Evolutionary conservation across 169 alveolate genomes (phyloP), one percentile per base, ranked within the genome.

Genomic region (Cryptosporidium baileyi): DNA sequence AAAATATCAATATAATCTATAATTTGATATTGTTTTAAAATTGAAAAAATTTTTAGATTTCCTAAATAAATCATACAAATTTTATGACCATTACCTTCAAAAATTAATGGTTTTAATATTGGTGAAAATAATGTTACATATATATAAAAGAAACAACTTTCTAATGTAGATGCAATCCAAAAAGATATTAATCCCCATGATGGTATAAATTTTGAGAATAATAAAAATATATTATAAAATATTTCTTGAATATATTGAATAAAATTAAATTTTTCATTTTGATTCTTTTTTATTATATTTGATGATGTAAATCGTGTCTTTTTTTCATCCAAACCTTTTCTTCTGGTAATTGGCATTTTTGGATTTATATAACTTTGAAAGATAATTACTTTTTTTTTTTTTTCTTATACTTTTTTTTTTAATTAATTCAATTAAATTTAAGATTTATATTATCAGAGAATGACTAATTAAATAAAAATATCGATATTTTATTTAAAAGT

Each of bases 61-160:
- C 85, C 54, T 15, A 74, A 36, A 24, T 38, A 54, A 34, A 24
- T 74, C 74, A 51, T 54, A 38, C 49, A 22, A 9, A 54, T 54
- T 32, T 74, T 74, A 44, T 74, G 85, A 5, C 74, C 85, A 17
- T 74, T 36, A 9, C 67, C 85, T n/a, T 54, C 85, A 54, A 74
- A 74, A 8, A 74, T n/a, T 26, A 74, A 54, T 22, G 85, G 85
- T 19, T 60, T 74, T 22, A 74, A 15, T 28, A 74, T 9, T 22
- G 85, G 85, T 15, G 74, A 38, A 51, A 74, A 74, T 22, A 74
- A 38, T 47, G 85, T 22, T 57, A 74, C 43, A 34, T 74, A 74
- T 52, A 74, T 74, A 45, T 74, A 74, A 41, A 74, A 74, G 65
- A 74, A 74, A 47, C 74, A n/a, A 32, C 85, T 74, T 52, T 74